These are phyloP conservation scores for Aspergillus udagawae DNA, from an alignment of 2,329 filamentous ascomycete genomes.

Conservation along the genomic window DNA sequence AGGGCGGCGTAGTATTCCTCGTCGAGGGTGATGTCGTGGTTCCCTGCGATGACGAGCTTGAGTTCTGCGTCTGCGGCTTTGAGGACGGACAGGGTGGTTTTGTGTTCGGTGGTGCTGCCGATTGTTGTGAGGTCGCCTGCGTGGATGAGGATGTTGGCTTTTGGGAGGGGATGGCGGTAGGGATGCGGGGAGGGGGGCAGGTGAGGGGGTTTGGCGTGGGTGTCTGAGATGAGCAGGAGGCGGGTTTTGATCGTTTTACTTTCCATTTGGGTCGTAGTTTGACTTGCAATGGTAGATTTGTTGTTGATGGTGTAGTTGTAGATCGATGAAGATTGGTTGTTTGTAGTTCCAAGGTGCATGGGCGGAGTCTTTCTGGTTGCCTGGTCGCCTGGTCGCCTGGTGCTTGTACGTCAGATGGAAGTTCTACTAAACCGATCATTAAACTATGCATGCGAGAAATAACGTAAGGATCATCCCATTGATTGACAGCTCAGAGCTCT, in stretches of 20 bases:
- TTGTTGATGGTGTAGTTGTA: too few species aligned
- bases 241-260: too few species aligned
- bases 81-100: constrained; percentile 46
- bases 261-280: too few species aligned
- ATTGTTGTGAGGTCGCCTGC: constrained; percentile 53
- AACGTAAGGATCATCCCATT: constrained; percentile 32
- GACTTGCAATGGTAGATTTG: too few species aligned
- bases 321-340: too few species aligned
- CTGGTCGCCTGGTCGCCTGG: too few species aligned
- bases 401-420: too few species aligned
- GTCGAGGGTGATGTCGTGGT: constrained; percentile 60
- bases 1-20: constrained; percentile 40
- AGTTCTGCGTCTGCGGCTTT: constrained; percentile 46
- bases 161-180: constrained; percentile 42
- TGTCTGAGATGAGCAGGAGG: constrained; percentile 42
- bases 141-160: constrained; percentile 52
- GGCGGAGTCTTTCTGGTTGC: too few species aligned
- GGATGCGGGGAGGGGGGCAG: constrained; percentile 25
- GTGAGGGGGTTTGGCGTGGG: constrained; percentile 26
- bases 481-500: constrained; percentile 36
- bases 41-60: constrained; percentile 61
- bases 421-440: constrained; percentile 1
- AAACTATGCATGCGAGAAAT: not conserved
- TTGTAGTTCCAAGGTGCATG: too few species aligned
- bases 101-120: constrained; percentile 7